These are phyloP conservation scores for Lactarius quietus DNA, from an alignment of 768 basidiomycete genomes.

Conservation along the genomic window DNA sequence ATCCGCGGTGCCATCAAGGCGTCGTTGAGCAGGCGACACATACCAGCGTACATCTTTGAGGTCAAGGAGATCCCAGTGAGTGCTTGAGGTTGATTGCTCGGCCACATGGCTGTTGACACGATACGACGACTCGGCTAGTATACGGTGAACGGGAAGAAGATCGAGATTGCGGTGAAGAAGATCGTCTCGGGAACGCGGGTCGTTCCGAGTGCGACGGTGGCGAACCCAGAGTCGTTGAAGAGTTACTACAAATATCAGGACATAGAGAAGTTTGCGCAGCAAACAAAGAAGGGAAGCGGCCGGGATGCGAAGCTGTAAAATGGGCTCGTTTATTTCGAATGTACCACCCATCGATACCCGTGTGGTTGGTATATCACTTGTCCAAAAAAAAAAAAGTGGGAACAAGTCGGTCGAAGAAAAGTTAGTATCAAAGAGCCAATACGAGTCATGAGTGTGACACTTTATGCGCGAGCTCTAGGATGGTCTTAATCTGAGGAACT, in stretches of 20 bases:
- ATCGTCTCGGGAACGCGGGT: conserved; percentile 65
- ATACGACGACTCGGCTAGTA: conserved; percentile 45
- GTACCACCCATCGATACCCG: too few species aligned
- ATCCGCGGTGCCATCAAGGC: conserved; percentile 57
- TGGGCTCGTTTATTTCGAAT: neutral
- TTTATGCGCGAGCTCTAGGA: too few species aligned
- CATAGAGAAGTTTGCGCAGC: conserved; percentile 36
- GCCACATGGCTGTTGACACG: neutral
- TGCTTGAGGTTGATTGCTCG: conserved; percentile 19
- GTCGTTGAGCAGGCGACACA: conserved; percentile 67
- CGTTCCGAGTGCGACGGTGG: conserved; percentile 70
- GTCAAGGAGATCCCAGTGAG: conserved; percentile 66
- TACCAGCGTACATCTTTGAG: conserved; percentile 65
- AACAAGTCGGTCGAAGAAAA: too few species aligned
- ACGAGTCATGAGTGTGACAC: too few species aligned
- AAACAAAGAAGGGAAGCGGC: neutral
- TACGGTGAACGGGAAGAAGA: conserved; percentile 74
- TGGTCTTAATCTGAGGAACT: too few species aligned
- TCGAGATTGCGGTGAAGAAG: conserved; percentile 76
- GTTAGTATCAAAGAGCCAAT: too few species aligned
- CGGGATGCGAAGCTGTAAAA: conserved; percentile 3
- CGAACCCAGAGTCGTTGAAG: conserved; percentile 64
- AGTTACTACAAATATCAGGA: conserved; percentile 62
- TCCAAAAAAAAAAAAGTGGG: too few species aligned
- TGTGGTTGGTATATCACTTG: too few species aligned